These are phyloP conservation scores for Arxiozyma heterogenica DNA, from an alignment of 1,139 yeast genomes.

Conservation along the genomic window DNA sequence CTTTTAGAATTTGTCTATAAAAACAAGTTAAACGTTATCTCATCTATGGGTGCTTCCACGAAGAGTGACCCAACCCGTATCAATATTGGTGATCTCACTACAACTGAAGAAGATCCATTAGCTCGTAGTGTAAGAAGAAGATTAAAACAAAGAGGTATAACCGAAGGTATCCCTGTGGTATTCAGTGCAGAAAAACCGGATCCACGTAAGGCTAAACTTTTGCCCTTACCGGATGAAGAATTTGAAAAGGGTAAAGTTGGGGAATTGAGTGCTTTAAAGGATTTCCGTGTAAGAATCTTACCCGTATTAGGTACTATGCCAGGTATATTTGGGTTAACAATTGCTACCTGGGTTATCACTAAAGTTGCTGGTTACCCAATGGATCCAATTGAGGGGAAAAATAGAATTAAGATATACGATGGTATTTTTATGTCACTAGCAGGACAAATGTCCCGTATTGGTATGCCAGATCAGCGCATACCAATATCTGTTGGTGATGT, in stretches of 20 bases:
- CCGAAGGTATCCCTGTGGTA: constrained; percentile 72
- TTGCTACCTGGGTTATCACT: constrained; percentile 77
- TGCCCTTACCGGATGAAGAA: constrained; percentile 78
- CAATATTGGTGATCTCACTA: constrained; percentile 66
- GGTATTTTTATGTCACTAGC: constrained; percentile 73
- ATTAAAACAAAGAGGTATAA: constrained; percentile 68
- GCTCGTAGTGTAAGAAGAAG: constrained; percentile 83
- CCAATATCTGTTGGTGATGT: constrained; percentile 68
- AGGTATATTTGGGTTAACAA: constrained; percentile 84
- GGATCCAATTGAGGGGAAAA: constrained; percentile 87
- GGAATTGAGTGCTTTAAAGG: constrained; percentile 75
- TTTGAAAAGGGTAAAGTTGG: constrained; percentile 74
- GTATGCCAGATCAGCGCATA: constrained; percentile 57
- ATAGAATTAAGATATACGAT: constrained; percentile 75
- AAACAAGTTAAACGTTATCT: constrained; percentile 52
- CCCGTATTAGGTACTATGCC: constrained; percentile 97
- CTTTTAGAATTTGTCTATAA: constrained; percentile 63
- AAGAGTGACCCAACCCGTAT: constrained; percentile 80
- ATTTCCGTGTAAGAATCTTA: constrained; percentile 84
- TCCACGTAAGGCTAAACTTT: constrained; percentile 77
- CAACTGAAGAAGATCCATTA: constrained; percentile 85
- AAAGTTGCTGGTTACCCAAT: constrained; percentile 77
- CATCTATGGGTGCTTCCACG: constrained; percentile 96
- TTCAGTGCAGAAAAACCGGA: constrained; percentile 95
- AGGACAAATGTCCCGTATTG: constrained; percentile 76